Base-by-base conservation (phyloP, 225 moss, liverwort and hornwort genomes). In the Takakia lepidozioides region DNA sequence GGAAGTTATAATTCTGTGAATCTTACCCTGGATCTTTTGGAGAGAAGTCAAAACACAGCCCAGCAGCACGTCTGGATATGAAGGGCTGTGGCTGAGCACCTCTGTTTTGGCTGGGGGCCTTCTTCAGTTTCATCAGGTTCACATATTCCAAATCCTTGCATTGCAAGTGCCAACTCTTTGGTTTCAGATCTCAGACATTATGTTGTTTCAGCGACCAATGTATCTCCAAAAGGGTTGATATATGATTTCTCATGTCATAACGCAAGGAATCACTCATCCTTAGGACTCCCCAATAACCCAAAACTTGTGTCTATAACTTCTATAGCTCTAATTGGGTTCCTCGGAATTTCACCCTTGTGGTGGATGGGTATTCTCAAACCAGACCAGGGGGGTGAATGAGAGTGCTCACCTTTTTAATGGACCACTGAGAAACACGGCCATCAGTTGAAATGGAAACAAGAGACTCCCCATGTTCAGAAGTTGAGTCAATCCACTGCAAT, bases 381-480 rank as follows among this genome's bases (percentile, higher is more conserved):
- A n/a, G n/a, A n/a, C n/a, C n/a, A n/a, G n/a, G n/a, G n/a, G n/a
- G n/a, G n/a, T n/a, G n/a, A n/a, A n/a, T n/a, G 10, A 34, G 35
- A 8, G 27, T 52, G 21, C 40, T 58, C 49, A 93, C 90, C 80
- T 90, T 95, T 58, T 95, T 87, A 2, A 90, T 68, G 40, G 86
- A 82, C 95, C 90, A 90, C 59, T 95, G 90, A 41, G 87, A 95
- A 49, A 95, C 87, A 36, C 95, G 90, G 13, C 95, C 90, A 41
- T 95, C 90, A 1, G 95, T 95, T 47, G 95, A 95, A 48, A 90
- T 75, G 27, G 90, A 95, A 36, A 95, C 72, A 6, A 95, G 68
- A 40, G 80, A 66, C 58, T 95, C 95, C 41, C 90, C 84, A 57
- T 85, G 90, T 66, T 95, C 90, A 10, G 78, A 76, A 42, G 56